Percentiles rank a stretch among this genome's conserved stretches.
Conservation (phyloP, 2,329 filamentous ascomycete species). For the Venturia effusa region DNA sequence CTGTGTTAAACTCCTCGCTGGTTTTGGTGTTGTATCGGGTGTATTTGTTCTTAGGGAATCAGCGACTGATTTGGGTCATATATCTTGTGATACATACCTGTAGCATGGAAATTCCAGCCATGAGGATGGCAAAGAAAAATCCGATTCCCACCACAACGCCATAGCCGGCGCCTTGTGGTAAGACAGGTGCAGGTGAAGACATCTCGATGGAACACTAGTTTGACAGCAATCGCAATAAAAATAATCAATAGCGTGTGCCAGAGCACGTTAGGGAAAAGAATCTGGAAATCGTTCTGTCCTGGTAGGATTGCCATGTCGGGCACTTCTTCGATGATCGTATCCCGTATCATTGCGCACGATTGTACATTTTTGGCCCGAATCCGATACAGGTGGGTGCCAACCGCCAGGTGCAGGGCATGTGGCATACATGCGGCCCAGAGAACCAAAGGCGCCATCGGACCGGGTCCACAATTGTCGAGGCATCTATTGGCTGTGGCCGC, state of each 20-base stretch:
- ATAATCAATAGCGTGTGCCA: too few species aligned
- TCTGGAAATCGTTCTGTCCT: not conserved
- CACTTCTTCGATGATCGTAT: not conserved
- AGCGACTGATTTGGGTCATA: slow-evolving; percentile 32
- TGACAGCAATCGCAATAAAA: not conserved
- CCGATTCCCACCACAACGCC: slow-evolving; percentile 32
- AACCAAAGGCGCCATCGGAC: not conserved
- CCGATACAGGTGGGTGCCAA: not conserved
- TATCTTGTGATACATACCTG: slow-evolving; percentile 6
- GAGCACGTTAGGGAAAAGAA: too few species aligned
- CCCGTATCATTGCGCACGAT: not conserved
- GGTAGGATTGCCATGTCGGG: not conserved
- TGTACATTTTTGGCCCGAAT: not conserved
- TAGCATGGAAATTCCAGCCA: slow-evolving; percentile 5
- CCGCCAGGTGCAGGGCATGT: not conserved
- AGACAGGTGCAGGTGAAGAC: slow-evolving; percentile 1
- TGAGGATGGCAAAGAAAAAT: slow-evolving; percentile 30
- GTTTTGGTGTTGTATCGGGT: not conserved
- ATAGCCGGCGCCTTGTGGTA: slow-evolving; percentile 27
- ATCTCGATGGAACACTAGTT: not conserved
- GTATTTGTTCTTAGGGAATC: slow-evolving; percentile 26
- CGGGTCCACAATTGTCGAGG: not conserved
- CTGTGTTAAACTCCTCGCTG: slow-evolving; percentile 37
- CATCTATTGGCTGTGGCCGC: not conserved
- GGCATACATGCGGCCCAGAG: not conserved